A percentile compares a stretch with the other conserved stretches of the same genome.
phyloP scores from a whole-genome alignment of 2,329 filamentous ascomycete species.

The Cercospora janseana region DNA sequence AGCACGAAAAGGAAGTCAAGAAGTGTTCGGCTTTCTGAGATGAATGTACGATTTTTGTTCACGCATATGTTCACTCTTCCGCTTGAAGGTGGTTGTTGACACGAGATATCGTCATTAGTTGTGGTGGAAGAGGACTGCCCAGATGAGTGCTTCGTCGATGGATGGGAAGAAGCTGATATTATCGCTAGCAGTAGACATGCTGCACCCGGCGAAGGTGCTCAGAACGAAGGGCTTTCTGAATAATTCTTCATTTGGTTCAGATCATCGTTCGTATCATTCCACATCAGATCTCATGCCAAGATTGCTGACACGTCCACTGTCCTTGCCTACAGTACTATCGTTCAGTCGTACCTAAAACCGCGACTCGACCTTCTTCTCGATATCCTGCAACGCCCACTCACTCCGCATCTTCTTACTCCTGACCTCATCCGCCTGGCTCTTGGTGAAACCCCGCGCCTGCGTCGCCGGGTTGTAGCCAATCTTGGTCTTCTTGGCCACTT shows the following conservation, averaged over 20 bases:
- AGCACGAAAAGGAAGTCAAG: neutral
- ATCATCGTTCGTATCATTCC: no score
- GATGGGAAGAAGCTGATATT: no score
- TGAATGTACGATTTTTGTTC: neutral
- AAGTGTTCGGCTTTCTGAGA: neutral
- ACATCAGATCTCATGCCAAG: neutral
- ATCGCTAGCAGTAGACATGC: no score
- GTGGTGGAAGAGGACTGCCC: no score
- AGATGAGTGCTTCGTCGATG: no score
- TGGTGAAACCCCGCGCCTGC: slow-evolving; percentile 82
- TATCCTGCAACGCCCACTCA: slow-evolving; percentile 77
- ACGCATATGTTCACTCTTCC: no score
- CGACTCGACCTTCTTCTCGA: slow-evolving; percentile 67
- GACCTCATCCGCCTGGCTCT: slow-evolving; percentile 65
- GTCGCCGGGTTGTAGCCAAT: slow-evolving; percentile 93
- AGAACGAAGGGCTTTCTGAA: no score
- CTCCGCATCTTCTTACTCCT: slow-evolving; percentile 66
- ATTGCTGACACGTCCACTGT: neutral
- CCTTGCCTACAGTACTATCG: neutral
- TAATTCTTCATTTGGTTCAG: no score
- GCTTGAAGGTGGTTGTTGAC: no score
- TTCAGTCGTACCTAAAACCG: slow-evolving; percentile 53
- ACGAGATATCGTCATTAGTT: no score
- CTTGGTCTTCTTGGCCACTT: slow-evolving; percentile 64
- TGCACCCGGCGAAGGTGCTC: no score